phyloP scores from a whole-genome alignment of 768 basidiomycete species.

The button mushroom (Agaricus bisporus) region DNA sequence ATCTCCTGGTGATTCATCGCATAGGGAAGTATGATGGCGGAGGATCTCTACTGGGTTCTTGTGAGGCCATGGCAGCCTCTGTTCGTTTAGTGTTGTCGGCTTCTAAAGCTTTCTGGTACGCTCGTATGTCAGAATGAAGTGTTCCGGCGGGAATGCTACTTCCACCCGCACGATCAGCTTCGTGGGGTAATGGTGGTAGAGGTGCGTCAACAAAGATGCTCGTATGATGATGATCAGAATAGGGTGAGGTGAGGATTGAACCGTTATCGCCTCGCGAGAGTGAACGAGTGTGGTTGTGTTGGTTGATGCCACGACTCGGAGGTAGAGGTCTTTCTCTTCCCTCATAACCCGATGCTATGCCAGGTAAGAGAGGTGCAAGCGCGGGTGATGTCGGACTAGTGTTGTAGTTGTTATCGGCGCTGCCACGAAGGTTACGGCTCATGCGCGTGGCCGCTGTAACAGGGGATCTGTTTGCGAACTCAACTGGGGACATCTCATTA shows the following conservation, averaged over 20 bases:
- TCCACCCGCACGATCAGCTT: background rate
- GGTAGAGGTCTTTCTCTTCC: background rate
- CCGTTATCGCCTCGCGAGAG: background rate
- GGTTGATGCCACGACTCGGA: background rate
- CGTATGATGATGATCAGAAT: background rate
- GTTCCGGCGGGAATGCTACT: background rate
- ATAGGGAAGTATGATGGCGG: constrained; percentile 5
- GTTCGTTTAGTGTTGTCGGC: constrained; percentile 11
- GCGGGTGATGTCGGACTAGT: background rate
- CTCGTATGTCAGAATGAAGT: constrained; percentile 17
- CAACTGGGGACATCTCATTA: constrained; percentile 1
- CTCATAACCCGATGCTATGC: constrained; percentile 1
- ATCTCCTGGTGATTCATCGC: constrained; percentile 2
- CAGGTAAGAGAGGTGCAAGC: constrained; percentile 5
- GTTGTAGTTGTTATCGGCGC: background rate
- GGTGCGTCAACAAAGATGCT: background rate
- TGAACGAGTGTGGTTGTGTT: background rate
- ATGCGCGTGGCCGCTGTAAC: background rate
- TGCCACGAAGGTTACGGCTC: constrained; percentile 1
- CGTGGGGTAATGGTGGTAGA: constrained; percentile 2
- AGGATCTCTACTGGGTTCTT: background rate
- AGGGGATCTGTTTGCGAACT: background rate
- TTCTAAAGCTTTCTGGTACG: constrained; percentile 22
- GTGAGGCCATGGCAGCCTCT: background rate
- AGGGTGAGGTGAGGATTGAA: constrained; percentile 7